Percentiles rank a stretch among this genome's conserved stretches.
These are phyloP conservation scores for Curvularia sp. DNA, from an alignment of 2,329 filamentous ascomycete genomes.

Conservation along the genomic window DNA sequence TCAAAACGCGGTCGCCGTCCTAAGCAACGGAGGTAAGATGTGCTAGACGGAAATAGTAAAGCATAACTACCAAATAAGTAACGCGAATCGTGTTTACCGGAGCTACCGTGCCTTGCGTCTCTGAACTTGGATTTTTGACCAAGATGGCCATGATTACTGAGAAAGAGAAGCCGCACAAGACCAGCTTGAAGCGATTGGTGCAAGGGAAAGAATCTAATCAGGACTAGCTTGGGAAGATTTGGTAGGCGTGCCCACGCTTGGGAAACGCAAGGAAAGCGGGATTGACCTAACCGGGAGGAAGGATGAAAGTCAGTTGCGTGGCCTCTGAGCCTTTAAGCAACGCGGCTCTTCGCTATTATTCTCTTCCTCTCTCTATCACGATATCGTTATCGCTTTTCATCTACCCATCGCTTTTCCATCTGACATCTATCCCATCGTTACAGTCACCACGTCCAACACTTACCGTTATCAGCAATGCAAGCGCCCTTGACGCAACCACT, in stretches of 20 bases:
- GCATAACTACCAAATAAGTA: conserved; percentile 19
- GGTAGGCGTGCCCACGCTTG: conserved; percentile 22
- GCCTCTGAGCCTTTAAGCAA: background rate
- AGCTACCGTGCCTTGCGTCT: conserved; percentile 2
- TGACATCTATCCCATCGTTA: background rate
- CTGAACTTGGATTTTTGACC: conserved; percentile 22
- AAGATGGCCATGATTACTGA: conserved; percentile 24
- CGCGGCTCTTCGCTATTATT: background rate
- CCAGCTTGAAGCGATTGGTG: conserved; percentile 23
- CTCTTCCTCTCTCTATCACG: background rate
- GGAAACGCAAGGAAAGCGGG: conserved; percentile 4
- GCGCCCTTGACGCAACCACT: background rate
- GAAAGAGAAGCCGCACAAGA: conserved; percentile 24
- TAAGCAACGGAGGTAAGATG: background rate
- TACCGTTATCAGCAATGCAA: background rate
- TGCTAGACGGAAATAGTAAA: conserved; percentile 16
- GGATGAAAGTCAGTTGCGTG: background rate
- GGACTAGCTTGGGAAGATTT: conserved; percentile 23
- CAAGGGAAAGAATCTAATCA: background rate
- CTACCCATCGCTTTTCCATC: background rate
- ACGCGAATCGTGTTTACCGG: conserved; percentile 13
- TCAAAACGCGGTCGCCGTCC: background rate
- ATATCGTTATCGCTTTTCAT: background rate
- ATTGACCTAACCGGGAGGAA: background rate
- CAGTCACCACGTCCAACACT: background rate